Evolutionary conservation across 768 basidiomycete species (phyloP), one percentile per base, ranked within the genome.

Genomic region (Fibroporia radiculosa): DNA sequence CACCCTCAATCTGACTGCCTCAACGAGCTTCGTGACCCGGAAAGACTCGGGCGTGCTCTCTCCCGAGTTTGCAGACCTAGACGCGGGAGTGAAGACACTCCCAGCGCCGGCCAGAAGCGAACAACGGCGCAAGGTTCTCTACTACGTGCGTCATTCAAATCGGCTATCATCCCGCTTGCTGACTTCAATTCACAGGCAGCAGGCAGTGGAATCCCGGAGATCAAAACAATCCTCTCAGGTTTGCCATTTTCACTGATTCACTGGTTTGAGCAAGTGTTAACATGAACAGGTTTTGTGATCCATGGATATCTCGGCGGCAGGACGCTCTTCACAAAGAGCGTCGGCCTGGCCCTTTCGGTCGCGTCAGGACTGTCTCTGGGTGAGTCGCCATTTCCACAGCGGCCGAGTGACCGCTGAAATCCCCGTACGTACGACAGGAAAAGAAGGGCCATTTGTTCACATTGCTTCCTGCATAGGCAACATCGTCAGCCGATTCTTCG

Each of bases 171-270:
- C 13, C 12, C 14, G 40, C n/a, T 12, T 43, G 42, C 32, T 25
- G 31, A 20, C 32, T 12, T 19, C 2, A n/a, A 22, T n/a, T 24
- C 19, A 40, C 42, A 88, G 84, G 91, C 96, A 8, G 91, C 92
- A 16, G 96, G 96, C 16, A 89, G 85, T 57, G 96, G 96, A 38
- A 93, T 98, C 45, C 93, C 93, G 0, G 95, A 99, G 63, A 84
- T 99, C 61, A 99, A 99, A 63, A 89, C 88, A 0, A 92, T 95
- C 45, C 72, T 95, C 34, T 89, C 86, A 40, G 91, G 88, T 81
- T 53, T 33, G 65, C 1, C 18, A 3, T 33, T 7, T 28, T 25
- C 26, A 20, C 10, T 11, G 40, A 43, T 31, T 42, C 19, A 3
- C 18, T 31, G 28, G 45, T 45, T 37, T 25, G 49, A 39, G 27